Percentiles rank a stretch among this genome's conserved stretches.
Conservation (phyloP, 2,329 filamentous ascomycete genomes). For the Raffaelea albimanens region DNA sequence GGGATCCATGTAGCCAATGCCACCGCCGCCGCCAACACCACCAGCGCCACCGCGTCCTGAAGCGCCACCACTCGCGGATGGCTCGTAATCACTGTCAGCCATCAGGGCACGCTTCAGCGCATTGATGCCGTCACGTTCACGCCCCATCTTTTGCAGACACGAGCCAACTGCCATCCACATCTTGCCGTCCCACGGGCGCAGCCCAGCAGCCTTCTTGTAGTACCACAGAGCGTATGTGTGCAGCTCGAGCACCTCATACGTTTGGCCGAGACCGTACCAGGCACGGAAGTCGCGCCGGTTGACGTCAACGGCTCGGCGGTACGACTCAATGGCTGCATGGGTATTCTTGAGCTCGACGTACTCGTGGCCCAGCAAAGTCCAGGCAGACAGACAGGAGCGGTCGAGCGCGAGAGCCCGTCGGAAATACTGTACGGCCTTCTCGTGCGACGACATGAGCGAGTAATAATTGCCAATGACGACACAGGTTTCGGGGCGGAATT, state of each 20-base stretch:
- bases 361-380: slow-evolving; percentile 98
- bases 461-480: slow-evolving; percentile 98
- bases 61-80: slow-evolving; percentile 19
- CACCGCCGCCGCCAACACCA: slow-evolving; percentile 29
- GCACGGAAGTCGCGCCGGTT: slow-evolving; percentile 94
- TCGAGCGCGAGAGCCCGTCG: slow-evolving; percentile 85
- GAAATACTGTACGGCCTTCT: slow-evolving; percentile 98
- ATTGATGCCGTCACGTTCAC: slow-evolving; percentile 84
- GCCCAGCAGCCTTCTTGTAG: slow-evolving; percentile 86
- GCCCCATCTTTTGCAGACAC: slow-evolving; percentile 82
- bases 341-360: slow-evolving; percentile 99
- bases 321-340: slow-evolving; percentile 94
- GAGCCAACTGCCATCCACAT: slow-evolving; percentile 97
- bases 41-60: slow-evolving; percentile 48
- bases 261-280: slow-evolving; percentile 95
- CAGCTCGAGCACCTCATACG: slow-evolving; percentile 97
- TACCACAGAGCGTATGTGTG: slow-evolving; percentile 96
- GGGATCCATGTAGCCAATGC: slow-evolving; percentile 64
- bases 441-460: slow-evolving; percentile 84
- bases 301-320: slow-evolving; percentile 87
- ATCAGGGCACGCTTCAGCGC: slow-evolving; percentile 86
- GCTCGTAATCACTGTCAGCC: slow-evolving; percentile 76
- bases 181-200: slow-evolving; percentile 93
- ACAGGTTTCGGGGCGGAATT: slow-evolving; percentile 93
- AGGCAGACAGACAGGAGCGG: slow-evolving; percentile 82